Base-by-base conservation (phyloP, 192 early-diverging fungal genomes). In the Diversispora epigaea region DNA sequence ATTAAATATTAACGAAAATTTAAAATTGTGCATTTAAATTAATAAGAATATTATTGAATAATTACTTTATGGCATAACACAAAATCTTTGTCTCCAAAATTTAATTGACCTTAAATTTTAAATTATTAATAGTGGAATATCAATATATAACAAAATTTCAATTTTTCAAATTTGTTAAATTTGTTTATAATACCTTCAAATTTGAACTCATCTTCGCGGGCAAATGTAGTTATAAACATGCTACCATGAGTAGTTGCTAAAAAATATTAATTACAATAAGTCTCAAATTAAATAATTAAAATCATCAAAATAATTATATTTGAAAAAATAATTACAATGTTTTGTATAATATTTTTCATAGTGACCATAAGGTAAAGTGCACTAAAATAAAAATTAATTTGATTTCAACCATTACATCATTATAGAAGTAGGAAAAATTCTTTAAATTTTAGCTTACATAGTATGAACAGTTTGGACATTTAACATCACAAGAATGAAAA, bases 1-100 rank as follows among this genome's bases (percentile, higher is more conserved):
- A 32, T 32, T 8, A 17, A 44, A 6, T 3, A 0, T 43, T 64
- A 15, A 17, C 7, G 4, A 19, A 3, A 64, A 19, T 5, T 9
- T 41, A 17, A 41, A 39, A 14, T 55, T 12, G 41, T 52, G 15
- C 6, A 41, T 9, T 3, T 56, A 11, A 9, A 17, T 10, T 11
- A 6, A 3, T n/a, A 41, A 15, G 25, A 32, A 32, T 32, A 12
- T 17, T 69, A 45, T 9, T 52, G 55, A 64, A 12, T 52, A 32
- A 45, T 76, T 68, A 32, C 25, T 32, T 32, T 32, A 32, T 32
- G 0, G 44, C 75, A 76, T 6, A 55, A 41, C 9, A 76, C 64
- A 56, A 64, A 66, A 8, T 22, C 14, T 8, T 47, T 64, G n/a
- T 44, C 73, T 25, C 73, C 70, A 45, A 58, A 19, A n/a, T 7